Evolutionary conservation across 352 stramenopile species (phyloP).

Genomic region (Thraustochytrium striatum): DNA sequence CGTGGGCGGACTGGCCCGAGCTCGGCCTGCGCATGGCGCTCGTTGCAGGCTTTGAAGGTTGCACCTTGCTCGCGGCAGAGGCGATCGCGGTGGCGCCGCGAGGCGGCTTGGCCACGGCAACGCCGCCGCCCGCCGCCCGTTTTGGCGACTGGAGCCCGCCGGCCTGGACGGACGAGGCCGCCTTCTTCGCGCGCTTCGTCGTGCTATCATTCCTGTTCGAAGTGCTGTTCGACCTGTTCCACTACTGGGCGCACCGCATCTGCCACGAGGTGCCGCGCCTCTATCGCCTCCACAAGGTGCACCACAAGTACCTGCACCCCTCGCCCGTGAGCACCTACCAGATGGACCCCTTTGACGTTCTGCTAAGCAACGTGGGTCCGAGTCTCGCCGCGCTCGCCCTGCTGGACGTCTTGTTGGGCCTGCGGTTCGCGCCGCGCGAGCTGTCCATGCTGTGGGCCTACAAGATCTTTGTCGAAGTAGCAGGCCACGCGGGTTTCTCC

Average conservation of each 20-base stretch:
- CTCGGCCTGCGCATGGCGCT: not conserved
- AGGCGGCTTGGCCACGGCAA: no score
- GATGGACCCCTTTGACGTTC: constrained; percentile 68
- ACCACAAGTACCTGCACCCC: constrained; percentile 72
- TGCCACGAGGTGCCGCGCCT: constrained; percentile 59
- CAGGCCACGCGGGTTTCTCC: constrained; percentile 71
- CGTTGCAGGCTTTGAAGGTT: no score
- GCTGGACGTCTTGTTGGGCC: constrained; percentile 50
- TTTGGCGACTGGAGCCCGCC: not conserved
- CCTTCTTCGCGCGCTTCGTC: constrained; percentile 59
- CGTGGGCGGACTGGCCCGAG: not conserved
- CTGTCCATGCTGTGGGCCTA: constrained; percentile 73
- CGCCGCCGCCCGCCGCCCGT: not conserved
- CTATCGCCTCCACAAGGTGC: constrained; percentile 72
- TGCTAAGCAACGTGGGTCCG: constrained; percentile 71
- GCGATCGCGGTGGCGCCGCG: not conserved
- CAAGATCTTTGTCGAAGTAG: constrained; percentile 80
- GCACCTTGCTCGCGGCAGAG: not conserved
- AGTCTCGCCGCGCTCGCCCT: constrained; percentile 60
- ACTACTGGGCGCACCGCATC: constrained; percentile 69
- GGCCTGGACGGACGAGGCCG: not conserved
- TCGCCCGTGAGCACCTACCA: constrained; percentile 73
- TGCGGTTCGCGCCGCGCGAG: constrained; percentile 62
- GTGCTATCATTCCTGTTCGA: constrained; percentile 76
- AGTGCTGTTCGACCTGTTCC: constrained; percentile 74